These are phyloP conservation scores for Podaxis sp. DNA, from an alignment of 768 basidiomycete species.

Conservation along the genomic window DNA sequence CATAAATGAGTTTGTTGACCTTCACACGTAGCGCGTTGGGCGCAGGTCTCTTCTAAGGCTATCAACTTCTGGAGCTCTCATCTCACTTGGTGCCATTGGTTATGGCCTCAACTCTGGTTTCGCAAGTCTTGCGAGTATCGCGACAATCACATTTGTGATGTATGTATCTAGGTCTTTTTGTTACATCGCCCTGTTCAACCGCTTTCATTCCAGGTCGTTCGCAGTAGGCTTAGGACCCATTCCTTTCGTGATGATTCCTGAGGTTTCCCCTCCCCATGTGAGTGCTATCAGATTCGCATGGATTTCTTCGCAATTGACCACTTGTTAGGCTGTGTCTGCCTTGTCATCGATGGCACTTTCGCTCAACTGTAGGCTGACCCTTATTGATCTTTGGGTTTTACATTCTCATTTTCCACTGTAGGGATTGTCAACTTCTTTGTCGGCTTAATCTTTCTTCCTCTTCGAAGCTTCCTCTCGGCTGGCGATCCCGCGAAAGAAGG, in stretches of 20 bases:
- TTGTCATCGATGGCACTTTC: constrained; percentile 74
- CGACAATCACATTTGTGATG: constrained; percentile 81
- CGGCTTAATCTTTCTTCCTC: constrained; percentile 79
- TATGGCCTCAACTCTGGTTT: constrained; percentile 61
- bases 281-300: constrained; percentile 20
- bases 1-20: constrained; percentile 6
- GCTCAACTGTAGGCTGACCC: constrained; percentile 51
- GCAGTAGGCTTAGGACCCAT: constrained; percentile 88
- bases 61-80: constrained; percentile 62
- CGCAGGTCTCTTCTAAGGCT: constrained; percentile 62
- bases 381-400: background rate
- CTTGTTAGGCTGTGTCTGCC: constrained; percentile 67
- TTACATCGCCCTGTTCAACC: background rate
- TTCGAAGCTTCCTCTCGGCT: constrained; percentile 69
- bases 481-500: constrained; percentile 65
- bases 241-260: constrained; percentile 90
- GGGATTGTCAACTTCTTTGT: constrained; percentile 87
- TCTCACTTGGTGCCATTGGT: constrained; percentile 65
- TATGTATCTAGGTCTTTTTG: constrained; percentile 27
- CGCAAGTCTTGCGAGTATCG: constrained; percentile 60
- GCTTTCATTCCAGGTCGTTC: constrained; percentile 56
- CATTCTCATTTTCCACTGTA: constrained; percentile 22
- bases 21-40: constrained; percentile 55
- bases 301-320: constrained; percentile 2
- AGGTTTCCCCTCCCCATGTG: constrained; percentile 79